Evolutionary conservation across 768 basidiomycete genomes (phyloP).

Genomic region (Boletus rex-veris): DNA sequence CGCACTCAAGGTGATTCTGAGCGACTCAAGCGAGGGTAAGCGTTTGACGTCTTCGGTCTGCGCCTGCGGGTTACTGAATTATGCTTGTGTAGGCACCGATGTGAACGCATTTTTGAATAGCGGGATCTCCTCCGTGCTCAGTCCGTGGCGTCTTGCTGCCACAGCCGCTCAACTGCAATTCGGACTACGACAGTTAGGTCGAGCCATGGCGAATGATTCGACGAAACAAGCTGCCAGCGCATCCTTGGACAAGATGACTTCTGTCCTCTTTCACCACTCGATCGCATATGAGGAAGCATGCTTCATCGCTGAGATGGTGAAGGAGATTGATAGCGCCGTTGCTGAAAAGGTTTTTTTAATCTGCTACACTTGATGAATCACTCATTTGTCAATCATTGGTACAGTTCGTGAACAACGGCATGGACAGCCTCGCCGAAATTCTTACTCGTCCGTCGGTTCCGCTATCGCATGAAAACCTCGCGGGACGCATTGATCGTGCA

Average conservation of each 20-base stretch:
- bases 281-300: constrained; percentile 78
- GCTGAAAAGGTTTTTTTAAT: constrained; percentile 59
- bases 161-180: constrained; percentile 79
- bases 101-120: constrained; percentile 51
- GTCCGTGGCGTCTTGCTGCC: constrained; percentile 81
- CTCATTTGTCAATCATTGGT: neutral
- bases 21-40: constrained; percentile 59
- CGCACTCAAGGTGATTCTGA: constrained; percentile 63
- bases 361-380: neutral
- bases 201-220: constrained; percentile 57
- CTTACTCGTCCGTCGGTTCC: constrained; percentile 34
- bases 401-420: constrained; percentile 74
- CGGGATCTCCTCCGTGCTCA: constrained; percentile 64
- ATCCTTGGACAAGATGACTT: constrained; percentile 62
- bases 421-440: constrained; percentile 61
- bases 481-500: constrained; percentile 47
- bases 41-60: neutral
- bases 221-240: constrained; percentile 50
- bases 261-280: constrained; percentile 66
- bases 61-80: neutral
- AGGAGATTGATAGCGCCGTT: constrained; percentile 61
- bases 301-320: constrained; percentile 79
- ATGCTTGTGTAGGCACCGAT: constrained; percentile 32
- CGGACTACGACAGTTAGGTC: constrained; percentile 68
- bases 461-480: constrained; percentile 28